Conservation (phyloP, 371 early-diverging fungal species). For the Haplosporangium sp. region DNA sequence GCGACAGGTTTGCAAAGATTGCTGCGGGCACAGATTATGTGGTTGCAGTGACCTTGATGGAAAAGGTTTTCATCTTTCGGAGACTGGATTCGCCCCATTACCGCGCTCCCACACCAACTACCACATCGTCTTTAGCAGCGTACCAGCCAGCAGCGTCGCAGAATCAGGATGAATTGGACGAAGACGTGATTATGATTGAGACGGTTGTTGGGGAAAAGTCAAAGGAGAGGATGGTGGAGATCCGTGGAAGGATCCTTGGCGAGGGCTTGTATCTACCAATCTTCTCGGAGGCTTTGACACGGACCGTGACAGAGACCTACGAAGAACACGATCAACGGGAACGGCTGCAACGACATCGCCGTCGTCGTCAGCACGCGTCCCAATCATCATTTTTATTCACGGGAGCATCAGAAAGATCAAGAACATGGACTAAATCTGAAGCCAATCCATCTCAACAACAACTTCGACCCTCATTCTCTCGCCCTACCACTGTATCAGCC, state of each 20-base stretch:
- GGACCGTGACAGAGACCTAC: slow-evolving; percentile 35
- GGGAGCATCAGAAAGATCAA: neutral
- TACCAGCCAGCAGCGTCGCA: neutral
- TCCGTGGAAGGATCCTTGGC: slow-evolving; percentile 29
- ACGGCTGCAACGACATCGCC: slow-evolving; percentile 6
- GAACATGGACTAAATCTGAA: no score
- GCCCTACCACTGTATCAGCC: slow-evolving; percentile 34
- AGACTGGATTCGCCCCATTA: slow-evolving; percentile 28
- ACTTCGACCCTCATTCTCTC: slow-evolving; percentile 7
- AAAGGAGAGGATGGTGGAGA: slow-evolving; percentile 34
- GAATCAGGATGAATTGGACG: neutral
- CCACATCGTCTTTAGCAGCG: slow-evolving; percentile 2
- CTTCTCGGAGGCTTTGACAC: slow-evolving; percentile 36
- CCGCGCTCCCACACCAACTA: neutral
- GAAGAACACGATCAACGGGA: slow-evolving; percentile 43
- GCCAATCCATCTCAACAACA: neutral
- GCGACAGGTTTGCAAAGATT: slow-evolving; percentile 37
- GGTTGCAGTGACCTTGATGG: slow-evolving; percentile 28
- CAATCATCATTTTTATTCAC: neutral
- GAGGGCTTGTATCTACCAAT: slow-evolving; percentile 35
- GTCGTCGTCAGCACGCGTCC: neutral
- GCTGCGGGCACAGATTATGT: slow-evolving; percentile 44
- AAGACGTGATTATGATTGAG: slow-evolving; percentile 32
- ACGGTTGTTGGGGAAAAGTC: slow-evolving; percentile 2
- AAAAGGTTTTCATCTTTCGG: slow-evolving; percentile 35